Evolutionary conservation across 2,329 filamentous ascomycete genomes (phyloP), one percentile per base, ranked within the genome.

Genomic region (Colletotrichum sublineola): DNA sequence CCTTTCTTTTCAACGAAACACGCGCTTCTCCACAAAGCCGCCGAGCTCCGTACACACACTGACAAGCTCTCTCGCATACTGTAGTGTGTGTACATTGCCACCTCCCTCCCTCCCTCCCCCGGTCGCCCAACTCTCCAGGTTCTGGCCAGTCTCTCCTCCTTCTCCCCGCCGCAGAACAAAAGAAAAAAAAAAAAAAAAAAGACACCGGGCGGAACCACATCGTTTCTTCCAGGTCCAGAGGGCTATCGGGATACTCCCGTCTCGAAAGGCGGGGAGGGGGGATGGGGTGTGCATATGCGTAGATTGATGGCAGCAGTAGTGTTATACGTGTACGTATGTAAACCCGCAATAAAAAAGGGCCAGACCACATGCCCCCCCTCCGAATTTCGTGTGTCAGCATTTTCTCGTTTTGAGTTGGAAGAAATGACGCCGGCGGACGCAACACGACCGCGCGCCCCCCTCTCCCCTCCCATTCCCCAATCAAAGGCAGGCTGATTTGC

Each of bases 11-110:
- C 24, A 24, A 53, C 67, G 61, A 66, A 70, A 53, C 38, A 44
- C 46, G 46, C 18, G 20, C 24, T 46, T 57, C 64, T 68, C 68
- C 68, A 71, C 64, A 68, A 71, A 71, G 68, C 3, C 68, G 68
- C 68, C 68, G 68, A 69, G 63, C 40, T 36, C 31, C 18, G 14
- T 29, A 50, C 42, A n/a, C 18, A 42, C 36, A 46, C 48, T 31
- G 15, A 65, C 24, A 48, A 46, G 15, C 63, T 38, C 24, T n/a
- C 52, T 15, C 14, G 20, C 57, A 42, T 33, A n/a, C 57, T 8
- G 33, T 36, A 36, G 14, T 15, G 5, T 8, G 33, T 36, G 42
- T 6, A 20, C 42, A 44, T 20, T 44, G 40, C 31, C 9, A 20
- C 38, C 57, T 38, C 33, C 44, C 56, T 20, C 40, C 52, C 60